These are phyloP conservation scores for Phialophora tarda DNA, from an alignment of 2,329 filamentous ascomycete genomes.

Conservation along the genomic window DNA sequence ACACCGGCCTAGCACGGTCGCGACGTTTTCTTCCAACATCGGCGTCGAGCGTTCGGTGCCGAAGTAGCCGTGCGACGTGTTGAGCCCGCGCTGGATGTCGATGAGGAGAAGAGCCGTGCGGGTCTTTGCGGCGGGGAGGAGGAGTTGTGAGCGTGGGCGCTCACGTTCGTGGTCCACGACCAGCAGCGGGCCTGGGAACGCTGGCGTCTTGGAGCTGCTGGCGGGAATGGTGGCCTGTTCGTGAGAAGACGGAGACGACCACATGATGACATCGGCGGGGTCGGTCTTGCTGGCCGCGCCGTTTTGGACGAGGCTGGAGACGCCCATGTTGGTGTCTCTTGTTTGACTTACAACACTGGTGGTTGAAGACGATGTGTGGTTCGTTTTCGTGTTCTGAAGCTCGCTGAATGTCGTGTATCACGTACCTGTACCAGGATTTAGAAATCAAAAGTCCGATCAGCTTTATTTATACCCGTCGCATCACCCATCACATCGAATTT, in stretches of 20 bases:
- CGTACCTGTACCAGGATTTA: background rate
- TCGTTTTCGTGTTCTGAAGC: background rate
- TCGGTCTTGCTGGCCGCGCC: background rate
- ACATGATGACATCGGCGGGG: background rate
- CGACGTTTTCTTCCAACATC: constrained; percentile 51
- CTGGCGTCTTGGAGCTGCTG: background rate
- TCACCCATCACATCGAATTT: background rate
- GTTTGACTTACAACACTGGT: background rate
- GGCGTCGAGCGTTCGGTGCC: constrained; percentile 53
- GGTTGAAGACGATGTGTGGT: background rate
- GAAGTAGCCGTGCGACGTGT: constrained; percentile 47
- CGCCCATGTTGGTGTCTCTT: background rate
- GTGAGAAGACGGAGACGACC: background rate
- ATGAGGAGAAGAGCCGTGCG: constrained; percentile 56
- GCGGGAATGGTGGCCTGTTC: background rate
- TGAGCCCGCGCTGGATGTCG: constrained; percentile 55
- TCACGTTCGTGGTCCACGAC: background rate
- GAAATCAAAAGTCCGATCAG: background rate
- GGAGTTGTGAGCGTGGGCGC: background rate
- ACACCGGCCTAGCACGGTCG: constrained; percentile 44
- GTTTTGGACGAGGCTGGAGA: background rate
- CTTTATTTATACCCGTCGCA: background rate
- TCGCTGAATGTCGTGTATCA: background rate
- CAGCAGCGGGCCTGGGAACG: background rate
- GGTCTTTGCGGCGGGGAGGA: constrained; percentile 3